phyloP scores from a whole-genome alignment of 2,329 filamentous ascomycete genomes.

The Mariannaea elegans region DNA sequence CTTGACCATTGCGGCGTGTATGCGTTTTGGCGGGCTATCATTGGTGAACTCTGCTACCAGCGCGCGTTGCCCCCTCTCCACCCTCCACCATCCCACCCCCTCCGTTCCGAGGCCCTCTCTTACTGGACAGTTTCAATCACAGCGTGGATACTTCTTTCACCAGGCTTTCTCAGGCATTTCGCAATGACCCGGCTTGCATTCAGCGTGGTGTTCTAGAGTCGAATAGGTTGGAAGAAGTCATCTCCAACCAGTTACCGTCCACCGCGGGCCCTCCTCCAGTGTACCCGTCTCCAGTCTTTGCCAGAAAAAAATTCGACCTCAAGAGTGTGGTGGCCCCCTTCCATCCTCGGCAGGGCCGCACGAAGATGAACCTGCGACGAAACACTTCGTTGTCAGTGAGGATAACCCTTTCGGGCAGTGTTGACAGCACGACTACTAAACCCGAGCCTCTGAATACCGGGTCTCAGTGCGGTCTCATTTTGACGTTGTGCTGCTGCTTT shows the following conservation, averaged over 20 bases:
- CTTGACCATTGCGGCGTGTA: constrained; percentile 35
- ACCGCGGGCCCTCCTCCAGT: constrained; percentile 25
- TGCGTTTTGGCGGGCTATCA: constrained; percentile 35
- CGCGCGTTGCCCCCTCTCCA: constrained; percentile 33
- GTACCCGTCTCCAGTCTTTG: constrained; percentile 20
- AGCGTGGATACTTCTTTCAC: constrained; percentile 9
- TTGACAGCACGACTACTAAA: neutral
- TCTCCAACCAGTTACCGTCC: constrained; percentile 13
- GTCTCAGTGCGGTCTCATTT: neutral
- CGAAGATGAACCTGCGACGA: constrained; percentile 6
- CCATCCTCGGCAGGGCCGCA: constrained; percentile 7
- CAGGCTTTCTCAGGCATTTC: constrained; percentile 20
- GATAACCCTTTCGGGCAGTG: neutral
- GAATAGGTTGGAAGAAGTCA: constrained; percentile 8
- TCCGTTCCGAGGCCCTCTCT: constrained; percentile 8
- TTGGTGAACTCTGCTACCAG: constrained; percentile 31
- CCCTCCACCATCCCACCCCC: constrained; percentile 23
- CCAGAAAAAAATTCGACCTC: neutral
- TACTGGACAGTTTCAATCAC: constrained; percentile 5
- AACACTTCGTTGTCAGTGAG: neutral
- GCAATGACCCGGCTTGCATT: constrained; percentile 3
- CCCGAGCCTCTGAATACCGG: neutral
- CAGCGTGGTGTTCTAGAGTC: constrained; percentile 12
- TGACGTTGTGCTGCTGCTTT: neutral
- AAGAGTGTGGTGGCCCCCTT: constrained; percentile 9